phyloP scores from a whole-genome alignment of 2,329 filamentous ascomycete genomes.

The Xylariaceae sp. region DNA sequence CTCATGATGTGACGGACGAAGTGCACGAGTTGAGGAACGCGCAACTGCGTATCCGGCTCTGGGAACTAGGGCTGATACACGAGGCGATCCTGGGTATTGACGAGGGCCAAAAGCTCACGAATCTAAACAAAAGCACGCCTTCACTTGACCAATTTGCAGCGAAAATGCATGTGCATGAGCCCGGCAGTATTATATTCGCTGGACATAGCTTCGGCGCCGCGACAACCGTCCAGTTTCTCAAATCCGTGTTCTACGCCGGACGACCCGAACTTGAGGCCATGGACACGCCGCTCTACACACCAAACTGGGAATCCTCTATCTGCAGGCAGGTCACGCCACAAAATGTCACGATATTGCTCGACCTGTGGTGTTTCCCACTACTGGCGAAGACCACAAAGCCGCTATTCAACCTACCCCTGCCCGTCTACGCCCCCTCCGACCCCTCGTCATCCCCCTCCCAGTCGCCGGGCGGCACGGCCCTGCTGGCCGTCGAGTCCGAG shows the following conservation, averaged over 20 bases:
- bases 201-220: conserved; percentile 85
- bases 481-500: conserved; percentile 76
- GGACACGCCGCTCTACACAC: conserved; percentile 65
- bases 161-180: conserved; percentile 70
- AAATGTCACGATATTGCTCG: conserved; percentile 72
- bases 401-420: conserved; percentile 75
- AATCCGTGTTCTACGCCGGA: conserved; percentile 74
- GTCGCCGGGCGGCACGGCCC: conserved; percentile 57
- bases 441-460: conserved; percentile 33
- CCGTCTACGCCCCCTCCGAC: conserved; percentile 62
- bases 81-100: conserved; percentile 73
- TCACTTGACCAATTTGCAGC: conserved; percentile 64
- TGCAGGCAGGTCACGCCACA: conserved; percentile 69
- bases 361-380: conserved; percentile 81
- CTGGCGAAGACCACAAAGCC: conserved; percentile 65
- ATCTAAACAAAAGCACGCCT: conserved; percentile 57
- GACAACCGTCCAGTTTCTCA: conserved; percentile 76
- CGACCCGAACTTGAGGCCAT: conserved; percentile 53
- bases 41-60: conserved; percentile 76
- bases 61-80: conserved; percentile 77
- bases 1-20: conserved; percentile 69
- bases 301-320: conserved; percentile 60
- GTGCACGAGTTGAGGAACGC: conserved; percentile 71
- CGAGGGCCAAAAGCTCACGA: conserved; percentile 53
- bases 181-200: conserved; percentile 74